These are phyloP conservation scores for Glebionis coronaria DNA, from an alignment of 129 eudicot species.

Conservation along the genomic window DNA sequence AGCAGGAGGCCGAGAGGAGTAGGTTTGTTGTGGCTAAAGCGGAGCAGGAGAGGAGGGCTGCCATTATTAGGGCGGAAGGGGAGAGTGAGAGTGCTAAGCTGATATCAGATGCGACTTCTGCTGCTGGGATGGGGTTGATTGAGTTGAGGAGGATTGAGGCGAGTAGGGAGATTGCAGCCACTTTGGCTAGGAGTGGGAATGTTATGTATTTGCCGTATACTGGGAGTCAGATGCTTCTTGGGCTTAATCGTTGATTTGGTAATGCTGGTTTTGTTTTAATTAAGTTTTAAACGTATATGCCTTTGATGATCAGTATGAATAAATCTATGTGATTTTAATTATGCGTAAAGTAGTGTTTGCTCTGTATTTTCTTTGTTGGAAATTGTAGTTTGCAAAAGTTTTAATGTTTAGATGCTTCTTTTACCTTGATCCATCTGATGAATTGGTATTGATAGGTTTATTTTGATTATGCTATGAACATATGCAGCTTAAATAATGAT, in stretches of 20 bases:
- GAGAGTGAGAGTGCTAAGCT: slow-evolving; percentile 94
- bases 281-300: background rate
- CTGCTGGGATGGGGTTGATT: slow-evolving; percentile 81
- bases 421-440: too few relatives aligned
- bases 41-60: slow-evolving; percentile 86
- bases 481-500: too few relatives aligned
- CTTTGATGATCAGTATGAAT: too few relatives aligned
- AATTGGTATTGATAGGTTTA: too few relatives aligned
- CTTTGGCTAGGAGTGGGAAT: slow-evolving; percentile 60
- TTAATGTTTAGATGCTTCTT: too few relatives aligned
- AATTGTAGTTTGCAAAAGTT: too few relatives aligned
- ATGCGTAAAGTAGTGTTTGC: too few relatives aligned
- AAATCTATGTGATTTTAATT: too few relatives aligned
- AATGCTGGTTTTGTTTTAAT: background rate
- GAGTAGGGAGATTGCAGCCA: slow-evolving; percentile 59
- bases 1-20: slow-evolving; percentile 97
- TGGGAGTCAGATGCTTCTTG: slow-evolving; percentile 62
- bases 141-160: slow-evolving; percentile 98
- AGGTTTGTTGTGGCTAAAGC: slow-evolving; percentile 82
- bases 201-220: slow-evolving; percentile 58
- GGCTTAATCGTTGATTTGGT: slow-evolving; percentile 64
- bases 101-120: slow-evolving; percentile 80
- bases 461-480: too few relatives aligned
- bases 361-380: too few relatives aligned
- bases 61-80: slow-evolving; percentile 89